Percentiles rank a stretch among this genome's conserved stretches.
Evolutionary conservation across 805 yeast genomes (phyloP).

Genomic region (Ogataea dorogensis): DNA sequence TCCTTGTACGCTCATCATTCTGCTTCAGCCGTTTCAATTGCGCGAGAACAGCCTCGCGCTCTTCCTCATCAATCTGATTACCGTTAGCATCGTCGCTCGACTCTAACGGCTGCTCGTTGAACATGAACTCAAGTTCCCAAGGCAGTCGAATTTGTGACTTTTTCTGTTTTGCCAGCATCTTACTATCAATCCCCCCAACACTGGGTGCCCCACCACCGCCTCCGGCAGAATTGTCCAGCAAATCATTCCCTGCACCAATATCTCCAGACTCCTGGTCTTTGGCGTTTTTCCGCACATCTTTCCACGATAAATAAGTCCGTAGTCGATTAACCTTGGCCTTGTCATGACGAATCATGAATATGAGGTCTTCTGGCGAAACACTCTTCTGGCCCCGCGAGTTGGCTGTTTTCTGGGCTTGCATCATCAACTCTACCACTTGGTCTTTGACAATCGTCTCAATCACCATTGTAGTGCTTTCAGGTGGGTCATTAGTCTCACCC

Average conservation of each 20-base stretch:
- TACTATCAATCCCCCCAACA: constrained; percentile 40
- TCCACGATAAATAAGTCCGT: constrained; percentile 92
- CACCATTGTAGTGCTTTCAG: constrained; percentile 84
- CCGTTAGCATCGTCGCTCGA: constrained; percentile 56
- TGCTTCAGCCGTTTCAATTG: constrained; percentile 84
- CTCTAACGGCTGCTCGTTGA: constrained; percentile 75
- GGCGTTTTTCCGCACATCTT: constrained; percentile 85
- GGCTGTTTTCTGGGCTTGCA: constrained; percentile 78
- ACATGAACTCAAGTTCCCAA: constrained; percentile 95
- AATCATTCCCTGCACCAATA: constrained; percentile 34
- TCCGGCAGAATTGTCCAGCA: constrained; percentile 31
- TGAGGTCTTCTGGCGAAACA: constrained; percentile 89
- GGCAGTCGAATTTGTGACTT: constrained; percentile 83
- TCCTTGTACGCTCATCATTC: constrained; percentile 90
- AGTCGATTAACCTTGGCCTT: constrained; percentile 89
- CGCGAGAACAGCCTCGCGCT: constrained; percentile 82
- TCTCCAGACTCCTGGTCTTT: constrained; percentile 59
- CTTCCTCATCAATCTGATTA: constrained; percentile 71
- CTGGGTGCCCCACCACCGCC: constrained; percentile 37
- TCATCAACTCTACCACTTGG: constrained; percentile 81
- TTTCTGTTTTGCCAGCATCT: constrained; percentile 55
- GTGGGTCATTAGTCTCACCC: constrained; percentile 94
- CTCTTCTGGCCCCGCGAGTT: constrained; percentile 76
- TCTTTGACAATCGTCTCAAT: constrained; percentile 94
- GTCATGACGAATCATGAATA: constrained; percentile 88